These are phyloP conservation scores for Glarea lozoyensis DNA, from an alignment of 495 filamentous ascomycete species.

Conservation along the genomic window DNA sequence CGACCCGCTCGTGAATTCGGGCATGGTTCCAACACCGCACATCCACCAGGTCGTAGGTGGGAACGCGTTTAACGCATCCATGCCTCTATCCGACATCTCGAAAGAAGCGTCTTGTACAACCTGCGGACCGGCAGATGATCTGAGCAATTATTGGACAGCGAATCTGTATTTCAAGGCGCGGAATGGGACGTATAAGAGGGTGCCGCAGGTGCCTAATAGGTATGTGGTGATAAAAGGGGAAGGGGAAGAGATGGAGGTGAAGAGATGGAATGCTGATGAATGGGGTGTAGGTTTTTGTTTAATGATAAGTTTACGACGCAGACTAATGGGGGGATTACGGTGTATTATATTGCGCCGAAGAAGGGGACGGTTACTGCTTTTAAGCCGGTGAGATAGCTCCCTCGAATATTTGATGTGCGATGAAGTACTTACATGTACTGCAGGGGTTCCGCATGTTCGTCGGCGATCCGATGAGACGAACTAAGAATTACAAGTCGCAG, in stretches of 20 bases:
- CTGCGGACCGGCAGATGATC: constrained; percentile 49
- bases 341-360: constrained; percentile 46
- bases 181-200: constrained; percentile 57
- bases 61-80: constrained; percentile 50
- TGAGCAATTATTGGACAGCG: constrained; percentile 66
- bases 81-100: constrained; percentile 43
- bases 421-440: constrained; percentile 15
- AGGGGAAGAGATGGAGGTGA: background rate
- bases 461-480: constrained; percentile 25
- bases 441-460: constrained; percentile 37
- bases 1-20: constrained; percentile 55
- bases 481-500: constrained; percentile 3
- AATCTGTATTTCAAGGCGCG: constrained; percentile 50
- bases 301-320: constrained; percentile 39
- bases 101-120: constrained; percentile 47
- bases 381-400: constrained; percentile 34
- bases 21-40: constrained; percentile 30
- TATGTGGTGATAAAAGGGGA: background rate
- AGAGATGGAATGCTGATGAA: background rate
- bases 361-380: constrained; percentile 43
- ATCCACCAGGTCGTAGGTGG: constrained; percentile 60
- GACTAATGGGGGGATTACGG: constrained; percentile 37
- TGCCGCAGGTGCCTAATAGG: constrained; percentile 27
- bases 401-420: constrained; percentile 14
- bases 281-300: constrained; percentile 27